Evolutionary conservation across 129 eudicot genomes (phyloP), one percentile per base, ranked within the genome.

Genomic region (Heracleum sosnowskyi): DNA sequence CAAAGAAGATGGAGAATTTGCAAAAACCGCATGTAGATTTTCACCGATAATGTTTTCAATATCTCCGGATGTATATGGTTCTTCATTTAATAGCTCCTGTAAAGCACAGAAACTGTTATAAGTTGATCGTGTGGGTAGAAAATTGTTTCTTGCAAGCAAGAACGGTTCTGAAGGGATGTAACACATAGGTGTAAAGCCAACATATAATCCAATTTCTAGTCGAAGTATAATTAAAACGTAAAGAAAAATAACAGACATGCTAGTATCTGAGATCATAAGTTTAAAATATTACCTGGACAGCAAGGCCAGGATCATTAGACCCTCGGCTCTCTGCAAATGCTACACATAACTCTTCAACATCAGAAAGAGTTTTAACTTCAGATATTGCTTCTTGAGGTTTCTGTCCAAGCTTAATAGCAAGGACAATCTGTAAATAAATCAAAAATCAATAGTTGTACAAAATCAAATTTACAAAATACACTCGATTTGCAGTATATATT

Each of bases 351-450:
- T 91, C 94, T 86, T 95, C 98, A 62, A 95, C 97, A 79, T 95
- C 97, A 5, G 97, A 95, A 78, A 95, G 96, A 15, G 97, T 95
- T 86, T 90, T 95, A 34, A 85, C 92, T 79, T 87, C 85, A 22
- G 91, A 79, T 80, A 92, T 78, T 45, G 97, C 97, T 70, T 92
- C 94, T 81, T 90, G 76, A 46, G 92, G 89, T 33, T 86, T 83
- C 97, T 90, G 89, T 78, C 97, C 96, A 9, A 95, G 94, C 86
- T 88, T 95, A 68, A 92, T 92, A 42, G 86, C 99, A 79, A 95
- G 86, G 28, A 95, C 87, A 84, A 91, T 92, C 99, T 95, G 88
- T 85, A 80, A 44, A 42, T n/a, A 26, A 33, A 28, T 16, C 22
- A 77, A 71, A n/a, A 55, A 44, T 22, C 37, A 46, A 35, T 47